phyloP scores from a whole-genome alignment of 2,329 filamentous ascomycete genomes.

The Aureobasidium sp. region DNA sequence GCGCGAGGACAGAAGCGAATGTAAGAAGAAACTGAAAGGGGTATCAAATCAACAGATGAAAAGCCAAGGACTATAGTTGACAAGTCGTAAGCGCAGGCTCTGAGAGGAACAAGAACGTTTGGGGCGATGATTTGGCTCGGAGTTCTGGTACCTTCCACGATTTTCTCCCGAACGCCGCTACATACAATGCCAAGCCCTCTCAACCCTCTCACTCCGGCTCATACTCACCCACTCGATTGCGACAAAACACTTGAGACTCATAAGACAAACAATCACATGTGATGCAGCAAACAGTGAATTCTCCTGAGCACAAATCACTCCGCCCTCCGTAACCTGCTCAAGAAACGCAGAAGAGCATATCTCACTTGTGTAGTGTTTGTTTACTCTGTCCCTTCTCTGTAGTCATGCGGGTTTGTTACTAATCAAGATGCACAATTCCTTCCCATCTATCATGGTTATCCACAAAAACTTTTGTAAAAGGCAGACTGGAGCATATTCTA shows the following conservation, averaged over 20 bases:
- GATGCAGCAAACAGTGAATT: background rate
- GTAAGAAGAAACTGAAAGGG: background rate
- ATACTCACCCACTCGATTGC: background rate
- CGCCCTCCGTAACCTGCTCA: background rate
- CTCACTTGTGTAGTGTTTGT: background rate
- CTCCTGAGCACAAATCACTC: background rate
- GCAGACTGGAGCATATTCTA: too few relatives aligned
- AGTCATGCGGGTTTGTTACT: too few relatives aligned
- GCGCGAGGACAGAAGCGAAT: background rate
- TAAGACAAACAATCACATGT: background rate
- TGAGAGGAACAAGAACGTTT: background rate
- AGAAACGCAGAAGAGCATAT: too few relatives aligned
- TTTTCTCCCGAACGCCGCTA: constrained; percentile 1
- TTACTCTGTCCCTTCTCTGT: too few relatives aligned
- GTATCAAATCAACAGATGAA: constrained; percentile 10
- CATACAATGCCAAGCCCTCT: background rate
- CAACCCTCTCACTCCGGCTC: background rate
- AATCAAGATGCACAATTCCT: too few relatives aligned
- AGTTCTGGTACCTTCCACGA: constrained; percentile 6
- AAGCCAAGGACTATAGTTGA: constrained; percentile 7
- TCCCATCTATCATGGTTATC: too few relatives aligned
- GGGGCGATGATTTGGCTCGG: constrained; percentile 4
- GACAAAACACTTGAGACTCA: background rate
- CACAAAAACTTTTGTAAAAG: too few relatives aligned
- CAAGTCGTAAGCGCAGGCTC: constrained; percentile 8